phyloP scores from a whole-genome alignment of 2,329 filamentous ascomycete genomes.

The Pseudogymnoascus sp. region DNA sequence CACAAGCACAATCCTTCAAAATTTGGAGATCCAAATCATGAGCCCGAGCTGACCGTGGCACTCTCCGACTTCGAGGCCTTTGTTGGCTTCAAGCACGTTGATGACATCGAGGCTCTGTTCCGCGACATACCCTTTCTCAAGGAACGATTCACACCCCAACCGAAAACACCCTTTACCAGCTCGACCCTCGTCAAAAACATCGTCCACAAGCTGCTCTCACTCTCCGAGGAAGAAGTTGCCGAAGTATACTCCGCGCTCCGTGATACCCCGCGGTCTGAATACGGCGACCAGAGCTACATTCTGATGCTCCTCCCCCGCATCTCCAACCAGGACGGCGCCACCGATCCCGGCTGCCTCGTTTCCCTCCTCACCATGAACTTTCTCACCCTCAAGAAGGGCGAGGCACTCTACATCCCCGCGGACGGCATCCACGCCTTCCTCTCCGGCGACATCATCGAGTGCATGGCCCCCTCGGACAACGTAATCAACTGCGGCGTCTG shows the following conservation, averaged over 20 bases:
- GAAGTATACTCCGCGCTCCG: slow-evolving; percentile 46
- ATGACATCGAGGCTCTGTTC: slow-evolving; percentile 52
- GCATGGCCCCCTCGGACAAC: slow-evolving; percentile 97
- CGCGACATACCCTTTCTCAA: slow-evolving; percentile 21
- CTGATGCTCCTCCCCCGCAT: slow-evolving; percentile 58
- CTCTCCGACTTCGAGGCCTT: slow-evolving; percentile 68
- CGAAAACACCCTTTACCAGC: slow-evolving; percentile 45
- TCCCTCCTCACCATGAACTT: slow-evolving; percentile 71
- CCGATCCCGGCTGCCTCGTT: slow-evolving; percentile 61
- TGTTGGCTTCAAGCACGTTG: slow-evolving; percentile 63
- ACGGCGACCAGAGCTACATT: slow-evolving; percentile 50
- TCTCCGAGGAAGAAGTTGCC: slow-evolving; percentile 45
- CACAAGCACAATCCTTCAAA: slow-evolving; percentile 57
- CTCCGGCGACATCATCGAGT: slow-evolving; percentile 89
- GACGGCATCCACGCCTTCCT: slow-evolving; percentile 96
- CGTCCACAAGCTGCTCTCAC: slow-evolving; percentile 44
- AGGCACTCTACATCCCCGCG: slow-evolving; percentile 88
- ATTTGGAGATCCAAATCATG: slow-evolving; percentile 69
- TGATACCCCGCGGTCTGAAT: slow-evolving; percentile 38
- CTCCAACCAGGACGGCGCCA: slow-evolving; percentile 53
- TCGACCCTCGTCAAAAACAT: slow-evolving; percentile 51
- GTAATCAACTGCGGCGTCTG: slow-evolving; percentile 71
- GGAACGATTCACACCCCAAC: slow-evolving; percentile 17
- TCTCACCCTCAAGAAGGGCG: slow-evolving; percentile 57
- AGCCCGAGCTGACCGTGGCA: slow-evolving; percentile 71